A percentile compares a stretch with the other conserved stretches of the same genome.
phyloP scores from a whole-genome alignment of 202 grass and related monocot species.

The Zoysia matrella region DNA sequence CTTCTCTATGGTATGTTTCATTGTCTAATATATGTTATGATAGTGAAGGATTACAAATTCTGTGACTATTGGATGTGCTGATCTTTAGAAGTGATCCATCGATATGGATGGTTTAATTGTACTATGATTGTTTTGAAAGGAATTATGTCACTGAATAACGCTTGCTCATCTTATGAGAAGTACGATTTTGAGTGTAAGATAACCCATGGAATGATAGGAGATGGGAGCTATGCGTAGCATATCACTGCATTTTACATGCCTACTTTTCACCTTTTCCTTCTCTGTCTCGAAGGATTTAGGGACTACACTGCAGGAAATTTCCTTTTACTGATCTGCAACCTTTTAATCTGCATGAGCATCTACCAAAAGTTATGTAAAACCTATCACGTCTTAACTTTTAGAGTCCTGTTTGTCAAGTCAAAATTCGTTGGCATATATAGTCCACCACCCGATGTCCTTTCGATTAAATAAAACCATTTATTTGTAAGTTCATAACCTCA shows the following conservation, averaged over 20 bases:
- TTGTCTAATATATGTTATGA: background rate
- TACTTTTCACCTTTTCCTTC: constrained; percentile 27
- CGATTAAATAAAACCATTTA: background rate
- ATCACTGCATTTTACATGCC: constrained; percentile 20
- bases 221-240: constrained; percentile 7
- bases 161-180: background rate
- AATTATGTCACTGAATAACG: background rate
- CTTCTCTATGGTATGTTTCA: background rate
- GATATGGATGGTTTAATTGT: background rate
- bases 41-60: constrained; percentile 19
- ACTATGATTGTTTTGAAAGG: background rate
- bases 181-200: constrained; percentile 1
- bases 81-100: background rate
- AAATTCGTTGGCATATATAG: constrained; percentile 9
- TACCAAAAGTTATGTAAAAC: constrained; percentile 19
- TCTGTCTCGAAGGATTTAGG: constrained; percentile 35
- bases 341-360: constrained; percentile 10
- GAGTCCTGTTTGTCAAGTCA: background rate
- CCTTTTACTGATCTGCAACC: constrained; percentile 8
- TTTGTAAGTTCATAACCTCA: background rate
- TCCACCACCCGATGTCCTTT: constrained; percentile 8
- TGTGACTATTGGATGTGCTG: background rate
- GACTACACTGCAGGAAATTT: constrained; percentile 22
- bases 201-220: background rate
- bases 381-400: background rate